Evolutionary conservation across 1,139 yeast species (phyloP).

Genomic region (Yamadazyma jaroonii): DNA sequence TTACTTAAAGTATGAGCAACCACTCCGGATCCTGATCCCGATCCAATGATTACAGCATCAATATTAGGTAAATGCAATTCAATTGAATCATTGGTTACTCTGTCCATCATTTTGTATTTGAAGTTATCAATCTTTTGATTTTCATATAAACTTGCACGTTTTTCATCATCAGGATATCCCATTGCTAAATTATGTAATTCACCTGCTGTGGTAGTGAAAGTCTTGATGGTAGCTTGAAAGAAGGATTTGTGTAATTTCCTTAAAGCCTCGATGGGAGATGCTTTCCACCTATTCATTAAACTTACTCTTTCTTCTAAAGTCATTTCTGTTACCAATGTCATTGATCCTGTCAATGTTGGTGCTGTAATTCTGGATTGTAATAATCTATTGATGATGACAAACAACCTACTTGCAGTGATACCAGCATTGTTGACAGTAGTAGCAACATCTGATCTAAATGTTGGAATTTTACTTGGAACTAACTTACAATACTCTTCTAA

Average conservation of each 20-base stretch:
- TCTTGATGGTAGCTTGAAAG: conserved; percentile 20
- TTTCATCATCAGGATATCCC: conserved; percentile 34
- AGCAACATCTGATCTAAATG: conserved; percentile 21
- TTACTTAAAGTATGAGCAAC: conserved; percentile 49
- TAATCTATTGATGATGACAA: conserved; percentile 23
- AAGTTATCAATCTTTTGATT: conserved; percentile 24
- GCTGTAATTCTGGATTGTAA: conserved; percentile 35
- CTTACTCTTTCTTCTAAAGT: conserved; percentile 25
- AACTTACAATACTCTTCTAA: conserved; percentile 32
- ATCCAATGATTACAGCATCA: conserved; percentile 52
- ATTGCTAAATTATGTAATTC: conserved; percentile 35
- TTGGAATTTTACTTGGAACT: conserved; percentile 32
- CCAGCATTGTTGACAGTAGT: conserved; percentile 17
- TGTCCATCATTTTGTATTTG: conserved; percentile 29
- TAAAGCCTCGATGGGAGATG: conserved; percentile 29
- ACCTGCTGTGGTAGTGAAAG: conserved; percentile 25
- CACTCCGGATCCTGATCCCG: conserved; percentile 61
- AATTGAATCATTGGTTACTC: conserved; percentile 28
- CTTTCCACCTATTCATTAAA: conserved; percentile 36
- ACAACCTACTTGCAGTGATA: conserved; percentile 18
- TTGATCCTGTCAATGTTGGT: conserved; percentile 33
- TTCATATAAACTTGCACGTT: conserved; percentile 28
- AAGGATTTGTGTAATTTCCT: conserved; percentile 30
- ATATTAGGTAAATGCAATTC: conserved; percentile 37
- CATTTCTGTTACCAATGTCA: conserved; percentile 39